phyloP scores from a whole-genome alignment of 257 asterid genomes.

The Solanum chiquidenum region DNA sequence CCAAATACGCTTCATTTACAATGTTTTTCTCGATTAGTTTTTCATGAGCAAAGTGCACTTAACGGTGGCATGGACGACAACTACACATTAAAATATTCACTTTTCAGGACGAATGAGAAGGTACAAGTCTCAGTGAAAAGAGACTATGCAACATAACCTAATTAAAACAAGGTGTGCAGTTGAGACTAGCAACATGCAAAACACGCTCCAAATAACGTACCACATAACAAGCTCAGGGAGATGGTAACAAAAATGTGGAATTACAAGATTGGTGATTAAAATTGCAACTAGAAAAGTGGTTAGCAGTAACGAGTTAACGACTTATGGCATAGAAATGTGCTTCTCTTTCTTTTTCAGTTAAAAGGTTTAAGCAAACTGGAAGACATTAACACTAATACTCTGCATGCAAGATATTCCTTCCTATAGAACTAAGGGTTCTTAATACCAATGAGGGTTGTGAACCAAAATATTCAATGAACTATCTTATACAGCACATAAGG shows the following conservation, averaged over 20 bases:
- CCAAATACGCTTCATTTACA: neutral
- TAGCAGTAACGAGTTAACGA: neutral
- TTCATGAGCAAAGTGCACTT: neutral
- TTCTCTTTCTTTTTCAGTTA: neutral
- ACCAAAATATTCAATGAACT: neutral
- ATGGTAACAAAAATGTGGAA: neutral
- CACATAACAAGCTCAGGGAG: neutral
- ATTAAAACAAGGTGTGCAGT: neutral
- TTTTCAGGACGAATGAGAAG: neutral
- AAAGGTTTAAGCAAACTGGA: neutral
- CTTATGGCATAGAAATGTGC: neutral
- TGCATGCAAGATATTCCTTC: neutral
- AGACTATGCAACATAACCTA: neutral
- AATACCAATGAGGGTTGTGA: neutral
- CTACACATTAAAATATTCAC: neutral
- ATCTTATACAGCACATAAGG: neutral
- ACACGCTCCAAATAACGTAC: neutral
- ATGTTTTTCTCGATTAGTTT: neutral
- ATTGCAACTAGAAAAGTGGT: neutral
- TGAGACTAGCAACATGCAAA: neutral
- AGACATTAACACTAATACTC: neutral
- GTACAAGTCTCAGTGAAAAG: neutral
- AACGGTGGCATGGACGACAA: neutral
- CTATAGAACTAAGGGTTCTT: neutral
- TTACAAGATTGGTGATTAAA: neutral